A percentile compares a stretch with the other conserved stretches of the same genome.
phyloP scores from a whole-genome alignment of 176 grass and related monocot genomes.

The Paspalum vaginatum region DNA sequence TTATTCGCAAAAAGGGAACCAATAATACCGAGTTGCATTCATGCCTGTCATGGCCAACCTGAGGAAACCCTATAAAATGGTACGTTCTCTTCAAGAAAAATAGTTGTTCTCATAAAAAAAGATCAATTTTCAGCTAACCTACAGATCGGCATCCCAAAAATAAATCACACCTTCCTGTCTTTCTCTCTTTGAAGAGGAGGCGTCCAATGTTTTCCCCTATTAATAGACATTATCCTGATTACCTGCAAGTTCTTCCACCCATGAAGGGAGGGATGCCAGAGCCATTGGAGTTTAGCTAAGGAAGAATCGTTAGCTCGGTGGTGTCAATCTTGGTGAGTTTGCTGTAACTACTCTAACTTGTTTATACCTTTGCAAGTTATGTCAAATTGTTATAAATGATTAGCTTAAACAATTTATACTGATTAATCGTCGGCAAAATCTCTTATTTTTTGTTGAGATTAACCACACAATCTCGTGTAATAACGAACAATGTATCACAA shows the following conservation, averaged over 20 bases:
- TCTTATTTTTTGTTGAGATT: not conserved
- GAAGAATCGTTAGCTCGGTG: slow-evolving; percentile 29
- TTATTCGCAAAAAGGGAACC: not conserved
- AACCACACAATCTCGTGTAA: slow-evolving; percentile 19
- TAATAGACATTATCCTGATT: slow-evolving; percentile 41
- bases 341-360: slow-evolving; percentile 1
- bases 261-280: slow-evolving; percentile 36
- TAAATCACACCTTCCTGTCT: slow-evolving; percentile 40
- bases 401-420: not conserved
- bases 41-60: not conserved
- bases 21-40: not conserved
- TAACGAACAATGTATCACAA: not conserved
- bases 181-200: slow-evolving; percentile 27
- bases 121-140: slow-evolving; percentile 23
- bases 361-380: not conserved
- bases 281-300: slow-evolving; percentile 27
- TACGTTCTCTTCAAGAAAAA: not conserved
- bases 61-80: not conserved
- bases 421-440: slow-evolving; percentile 21
- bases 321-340: slow-evolving; percentile 43
- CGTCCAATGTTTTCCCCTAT: slow-evolving; percentile 42
- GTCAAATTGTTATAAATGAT: not conserved
- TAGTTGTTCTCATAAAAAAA: not conserved
- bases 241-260: slow-evolving; percentile 36
- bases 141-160: slow-evolving; percentile 44